These are phyloP conservation scores for Citrus inodora DNA, from an alignment of 345 rosid species.

Conservation along the genomic window DNA sequence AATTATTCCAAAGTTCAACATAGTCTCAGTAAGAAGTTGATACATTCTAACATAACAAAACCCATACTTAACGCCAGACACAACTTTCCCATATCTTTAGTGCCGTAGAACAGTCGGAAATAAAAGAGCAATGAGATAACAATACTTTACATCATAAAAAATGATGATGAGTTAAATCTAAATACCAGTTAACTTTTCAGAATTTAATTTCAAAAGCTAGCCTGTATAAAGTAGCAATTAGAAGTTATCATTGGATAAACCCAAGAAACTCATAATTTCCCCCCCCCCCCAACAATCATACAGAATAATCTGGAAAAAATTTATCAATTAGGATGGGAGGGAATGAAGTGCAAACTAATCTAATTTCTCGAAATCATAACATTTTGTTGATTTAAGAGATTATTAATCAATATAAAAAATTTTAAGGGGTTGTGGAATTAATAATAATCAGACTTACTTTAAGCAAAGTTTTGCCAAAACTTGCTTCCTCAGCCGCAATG, in stretches of 20 bases:
- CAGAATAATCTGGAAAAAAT: not conserved
- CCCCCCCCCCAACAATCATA: not conserved
- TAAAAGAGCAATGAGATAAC: not conserved
- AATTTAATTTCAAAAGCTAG: not conserved
- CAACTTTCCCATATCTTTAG: not conserved
- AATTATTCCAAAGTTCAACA: not conserved
- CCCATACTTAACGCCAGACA: not conserved
- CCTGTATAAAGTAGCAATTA: not conserved
- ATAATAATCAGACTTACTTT: constrained; percentile 43
- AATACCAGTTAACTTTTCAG: not conserved
- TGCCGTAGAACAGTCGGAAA: not conserved
- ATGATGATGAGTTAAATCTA: not conserved
- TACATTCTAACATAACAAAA: not conserved
- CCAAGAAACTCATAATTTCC: not conserved
- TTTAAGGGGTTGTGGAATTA: not conserved
- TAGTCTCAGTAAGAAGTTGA: not conserved
- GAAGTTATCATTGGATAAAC: not conserved
- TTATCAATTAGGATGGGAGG: not conserved
- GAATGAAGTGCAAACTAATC: not conserved
- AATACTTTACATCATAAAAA: not conserved
- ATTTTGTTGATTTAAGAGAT: not conserved
- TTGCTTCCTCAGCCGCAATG: constrained; percentile 81
- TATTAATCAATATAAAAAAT: not conserved
- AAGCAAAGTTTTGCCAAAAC: constrained; percentile 87
- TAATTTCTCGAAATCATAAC: not conserved